These are phyloP conservation scores for Ajuga reptans DNA, from an alignment of 305 asterid genomes.

Conservation along the genomic window DNA sequence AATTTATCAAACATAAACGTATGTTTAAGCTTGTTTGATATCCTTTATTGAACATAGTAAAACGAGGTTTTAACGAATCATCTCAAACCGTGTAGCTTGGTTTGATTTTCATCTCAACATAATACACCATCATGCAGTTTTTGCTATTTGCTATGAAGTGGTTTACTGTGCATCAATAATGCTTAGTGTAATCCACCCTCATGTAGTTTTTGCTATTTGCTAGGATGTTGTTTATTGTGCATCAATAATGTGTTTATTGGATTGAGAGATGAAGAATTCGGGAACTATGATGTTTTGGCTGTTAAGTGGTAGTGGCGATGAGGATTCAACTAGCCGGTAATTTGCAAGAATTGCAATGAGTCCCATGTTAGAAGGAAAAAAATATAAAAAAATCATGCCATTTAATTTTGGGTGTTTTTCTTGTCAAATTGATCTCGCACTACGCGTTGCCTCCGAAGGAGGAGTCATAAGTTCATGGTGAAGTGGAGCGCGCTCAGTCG, in stretches of 20 bases:
- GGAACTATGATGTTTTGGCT: neutral
- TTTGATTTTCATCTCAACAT: no score
- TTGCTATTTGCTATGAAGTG: neutral
- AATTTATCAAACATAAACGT: no score
- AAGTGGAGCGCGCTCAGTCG: neutral
- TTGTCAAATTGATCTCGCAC: neutral
- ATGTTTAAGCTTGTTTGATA: no score
- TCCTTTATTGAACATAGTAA: no score
- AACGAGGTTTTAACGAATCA: no score
- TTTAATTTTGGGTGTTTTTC: neutral
- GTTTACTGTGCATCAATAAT: neutral
- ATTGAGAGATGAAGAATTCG: neutral
- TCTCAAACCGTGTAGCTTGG: no score
- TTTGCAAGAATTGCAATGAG: slow-evolving; percentile 2
- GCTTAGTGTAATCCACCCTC: no score
- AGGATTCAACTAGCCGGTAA: neutral
- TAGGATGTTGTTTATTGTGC: neutral
- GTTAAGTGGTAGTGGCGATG: neutral
- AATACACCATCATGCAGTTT: no score
- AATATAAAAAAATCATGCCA: neutral
- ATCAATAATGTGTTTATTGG: neutral
- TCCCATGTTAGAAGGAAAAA: neutral
- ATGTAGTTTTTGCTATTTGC: neutral
- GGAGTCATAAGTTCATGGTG: neutral
- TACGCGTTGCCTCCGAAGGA: neutral